Percentiles rank a stretch among this genome's conserved stretches.
phyloP scores from a whole-genome alignment of 306 rosid species.

The Prunus salicina region DNA sequence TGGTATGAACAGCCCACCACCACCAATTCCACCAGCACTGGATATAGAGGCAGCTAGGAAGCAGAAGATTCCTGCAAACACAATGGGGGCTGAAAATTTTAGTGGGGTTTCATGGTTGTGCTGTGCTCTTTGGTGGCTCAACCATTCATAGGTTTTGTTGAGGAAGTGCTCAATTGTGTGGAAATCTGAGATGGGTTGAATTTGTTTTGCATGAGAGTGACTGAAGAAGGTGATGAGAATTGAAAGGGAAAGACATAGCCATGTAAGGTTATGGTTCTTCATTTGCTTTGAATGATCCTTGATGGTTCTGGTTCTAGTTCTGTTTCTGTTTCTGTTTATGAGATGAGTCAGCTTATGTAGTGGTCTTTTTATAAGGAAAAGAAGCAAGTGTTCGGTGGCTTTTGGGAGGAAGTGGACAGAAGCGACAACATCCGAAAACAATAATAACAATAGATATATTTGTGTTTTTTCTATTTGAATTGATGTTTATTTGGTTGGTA shows the following conservation, averaged over 20 bases:
- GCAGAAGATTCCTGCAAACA: slow-evolving; percentile 47
- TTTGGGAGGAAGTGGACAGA: background rate
- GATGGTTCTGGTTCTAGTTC: background rate
- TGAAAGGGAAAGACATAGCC: slow-evolving; percentile 31
- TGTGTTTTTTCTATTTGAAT: background rate
- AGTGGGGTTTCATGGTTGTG: slow-evolving; percentile 30
- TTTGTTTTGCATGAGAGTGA: slow-evolving; percentile 53
- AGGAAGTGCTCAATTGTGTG: slow-evolving; percentile 24
- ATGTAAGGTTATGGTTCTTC: slow-evolving; percentile 28
- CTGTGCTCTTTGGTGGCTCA: slow-evolving; percentile 1
- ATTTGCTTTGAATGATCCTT: background rate
- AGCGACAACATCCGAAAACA: background rate
- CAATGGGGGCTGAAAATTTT: slow-evolving; percentile 29
- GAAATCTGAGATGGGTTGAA: slow-evolving; percentile 36
- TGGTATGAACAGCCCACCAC: slow-evolving; percentile 81
- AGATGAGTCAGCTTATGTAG: background rate
- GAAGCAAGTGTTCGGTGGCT: too few relatives aligned
- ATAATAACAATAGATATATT: background rate
- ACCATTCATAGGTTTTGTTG: slow-evolving; percentile 29
- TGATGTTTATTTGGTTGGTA: background rate
- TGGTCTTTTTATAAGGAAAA: background rate
- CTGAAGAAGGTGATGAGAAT: slow-evolving; percentile 28
- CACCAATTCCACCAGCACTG: slow-evolving; percentile 90
- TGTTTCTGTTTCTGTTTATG: background rate
- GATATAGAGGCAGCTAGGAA: slow-evolving; percentile 72